These are phyloP conservation scores for Elaphomyces granulatus DNA, from an alignment of 495 filamentous ascomycete genomes.

Conservation along the genomic window DNA sequence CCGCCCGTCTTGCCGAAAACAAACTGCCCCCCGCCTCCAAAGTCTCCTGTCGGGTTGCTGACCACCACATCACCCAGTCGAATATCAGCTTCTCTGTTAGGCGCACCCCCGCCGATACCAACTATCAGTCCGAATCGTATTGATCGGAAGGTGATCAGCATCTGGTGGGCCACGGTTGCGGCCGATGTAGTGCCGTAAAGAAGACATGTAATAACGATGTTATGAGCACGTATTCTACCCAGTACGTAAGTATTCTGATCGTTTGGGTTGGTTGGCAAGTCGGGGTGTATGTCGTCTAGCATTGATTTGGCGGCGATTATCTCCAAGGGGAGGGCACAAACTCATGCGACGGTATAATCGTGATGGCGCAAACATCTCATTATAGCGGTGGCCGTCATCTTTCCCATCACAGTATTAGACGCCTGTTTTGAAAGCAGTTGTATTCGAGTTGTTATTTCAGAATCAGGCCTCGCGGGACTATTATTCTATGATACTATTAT, in stretches of 20 bases:
- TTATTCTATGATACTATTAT: too few species aligned
- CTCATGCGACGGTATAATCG: constrained; percentile 19
- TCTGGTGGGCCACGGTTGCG: constrained; percentile 16
- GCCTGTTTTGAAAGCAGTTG: too few species aligned
- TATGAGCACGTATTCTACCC: constrained; percentile 21
- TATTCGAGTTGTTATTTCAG: too few species aligned
- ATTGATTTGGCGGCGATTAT: constrained; percentile 17
- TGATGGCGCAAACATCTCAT: too few species aligned
- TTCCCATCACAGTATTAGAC: too few species aligned
- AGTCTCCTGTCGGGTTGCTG: constrained; percentile 14
- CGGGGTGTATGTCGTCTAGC: constrained; percentile 18
- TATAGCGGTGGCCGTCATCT: too few species aligned
- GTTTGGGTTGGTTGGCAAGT: constrained; percentile 10
- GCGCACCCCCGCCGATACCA: constrained; percentile 29
- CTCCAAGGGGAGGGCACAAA: constrained; percentile 19
- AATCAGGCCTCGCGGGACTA: too few species aligned
- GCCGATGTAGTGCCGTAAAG: constrained; percentile 18
- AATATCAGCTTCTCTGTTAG: constrained; percentile 16
- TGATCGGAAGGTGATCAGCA: constrained; percentile 18
- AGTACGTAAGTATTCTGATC: constrained; percentile 14
- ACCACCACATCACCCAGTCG: constrained; percentile 24
- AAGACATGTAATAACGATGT: constrained; percentile 24
- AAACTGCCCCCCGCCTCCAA: too few species aligned
- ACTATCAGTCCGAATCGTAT: constrained; percentile 27
- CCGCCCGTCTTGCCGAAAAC: too few species aligned